Percentiles rank a stretch among this genome's conserved stretches.
Evolutionary conservation across 75 land plant genomes (phyloP).

Genomic region (Cupressus sempervirens): DNA sequence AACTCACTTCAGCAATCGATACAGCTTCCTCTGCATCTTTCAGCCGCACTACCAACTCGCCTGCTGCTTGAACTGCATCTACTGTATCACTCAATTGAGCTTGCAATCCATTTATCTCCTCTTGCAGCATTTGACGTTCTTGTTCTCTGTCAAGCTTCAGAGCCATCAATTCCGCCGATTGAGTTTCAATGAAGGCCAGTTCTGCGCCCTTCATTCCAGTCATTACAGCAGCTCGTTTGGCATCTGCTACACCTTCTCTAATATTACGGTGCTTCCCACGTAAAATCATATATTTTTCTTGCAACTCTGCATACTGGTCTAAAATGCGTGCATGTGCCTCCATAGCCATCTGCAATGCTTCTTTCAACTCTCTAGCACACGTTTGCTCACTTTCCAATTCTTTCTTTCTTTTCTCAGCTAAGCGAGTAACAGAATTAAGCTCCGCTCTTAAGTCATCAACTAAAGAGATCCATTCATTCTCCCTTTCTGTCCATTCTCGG

Average conservation of each 20-base stretch:
- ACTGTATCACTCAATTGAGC: conserved; percentile 80
- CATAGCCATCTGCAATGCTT: conserved; percentile 68
- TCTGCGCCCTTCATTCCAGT: conserved; percentile 52
- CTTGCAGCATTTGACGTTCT: conserved; percentile 45
- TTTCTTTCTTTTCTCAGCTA: conserved; percentile 51
- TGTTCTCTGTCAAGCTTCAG: conserved; percentile 62
- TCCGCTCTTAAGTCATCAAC: conserved; percentile 69
- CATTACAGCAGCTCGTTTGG: conserved; percentile 59
- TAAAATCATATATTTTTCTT: conserved; percentile 64
- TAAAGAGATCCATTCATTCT: conserved; percentile 67
- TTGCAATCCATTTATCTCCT: conserved; percentile 65
- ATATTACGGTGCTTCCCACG: conserved; percentile 51
- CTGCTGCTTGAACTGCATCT: conserved; percentile 94
- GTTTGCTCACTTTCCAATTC: conserved; percentile 64
- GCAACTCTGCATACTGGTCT: conserved; percentile 85
- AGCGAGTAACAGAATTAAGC: conserved; percentile 35
- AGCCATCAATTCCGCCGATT: conserved; percentile 63
- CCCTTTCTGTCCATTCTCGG: conserved; percentile 68
- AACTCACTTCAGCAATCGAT: conserved; percentile 47
- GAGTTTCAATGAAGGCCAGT: conserved; percentile 44
- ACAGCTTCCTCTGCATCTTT: conserved; percentile 80
- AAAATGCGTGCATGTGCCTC: conserved; percentile 74
- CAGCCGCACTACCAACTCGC: conserved; percentile 80
- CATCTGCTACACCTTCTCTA: conserved; percentile 63
- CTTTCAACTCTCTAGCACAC: conserved; percentile 70